A percentile compares a stretch with the other conserved stretches of the same genome.
Conservation (phyloP, 2,329 filamentous ascomycete species). For the Colletotrichum sp. region DNA sequence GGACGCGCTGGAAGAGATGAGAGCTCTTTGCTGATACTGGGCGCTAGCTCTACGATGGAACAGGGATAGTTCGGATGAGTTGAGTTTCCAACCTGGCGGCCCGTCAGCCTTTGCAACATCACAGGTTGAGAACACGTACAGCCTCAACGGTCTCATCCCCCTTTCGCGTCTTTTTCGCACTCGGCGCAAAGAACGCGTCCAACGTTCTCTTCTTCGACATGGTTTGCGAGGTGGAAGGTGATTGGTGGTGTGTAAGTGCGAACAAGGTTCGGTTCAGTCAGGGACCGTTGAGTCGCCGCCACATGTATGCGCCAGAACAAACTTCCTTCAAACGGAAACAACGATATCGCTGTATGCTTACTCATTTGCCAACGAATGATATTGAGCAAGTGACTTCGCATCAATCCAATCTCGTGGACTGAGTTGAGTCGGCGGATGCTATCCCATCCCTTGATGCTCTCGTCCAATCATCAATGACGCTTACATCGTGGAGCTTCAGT, state of each 20-base stretch:
- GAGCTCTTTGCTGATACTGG: slow-evolving; percentile 41
- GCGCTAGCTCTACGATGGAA: slow-evolving; percentile 49
- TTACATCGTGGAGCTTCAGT: slow-evolving; percentile 4
- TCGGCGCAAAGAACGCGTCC: slow-evolving; percentile 69
- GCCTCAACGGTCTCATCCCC: slow-evolving; percentile 12
- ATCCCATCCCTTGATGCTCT: background rate
- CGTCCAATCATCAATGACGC: slow-evolving; percentile 19
- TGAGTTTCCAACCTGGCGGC: slow-evolving; percentile 28
- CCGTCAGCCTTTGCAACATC: background rate
- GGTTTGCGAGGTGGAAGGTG: background rate
- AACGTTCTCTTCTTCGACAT: slow-evolving; percentile 64
- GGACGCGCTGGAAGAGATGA: slow-evolving; percentile 53
- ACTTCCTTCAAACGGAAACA: background rate
- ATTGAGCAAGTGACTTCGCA: background rate
- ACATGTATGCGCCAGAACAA: background rate
- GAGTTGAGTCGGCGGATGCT: background rate
- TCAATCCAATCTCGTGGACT: background rate
- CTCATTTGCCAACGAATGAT: background rate
- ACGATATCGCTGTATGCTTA: background rate
- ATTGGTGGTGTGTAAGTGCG: slow-evolving; percentile 2
- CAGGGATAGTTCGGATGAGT: slow-evolving; percentile 54
- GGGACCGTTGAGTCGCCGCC: background rate
- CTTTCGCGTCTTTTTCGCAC: slow-evolving; percentile 43
- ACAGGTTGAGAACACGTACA: background rate
- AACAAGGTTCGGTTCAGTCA: background rate